Base-by-base conservation (phyloP, 352 stramenopile species). In the Thraustochytrium sp. region DNA sequence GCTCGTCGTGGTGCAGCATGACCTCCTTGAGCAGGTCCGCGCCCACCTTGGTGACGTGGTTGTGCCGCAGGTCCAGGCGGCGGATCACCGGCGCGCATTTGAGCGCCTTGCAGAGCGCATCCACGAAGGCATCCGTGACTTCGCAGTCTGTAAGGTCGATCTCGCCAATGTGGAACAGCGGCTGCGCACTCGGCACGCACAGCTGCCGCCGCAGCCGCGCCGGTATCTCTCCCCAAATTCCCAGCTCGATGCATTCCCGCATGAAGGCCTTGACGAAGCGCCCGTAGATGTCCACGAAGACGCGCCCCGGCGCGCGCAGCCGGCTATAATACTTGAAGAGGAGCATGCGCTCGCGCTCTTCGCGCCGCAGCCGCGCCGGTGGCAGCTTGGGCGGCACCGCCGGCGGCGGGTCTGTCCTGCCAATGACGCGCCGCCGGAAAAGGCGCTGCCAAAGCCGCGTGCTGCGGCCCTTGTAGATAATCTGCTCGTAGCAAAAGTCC, bases 101-200 rank as follows among this genome's bases (percentile, higher is more conserved):
- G 21, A 84, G 36, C 4, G 75, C 75, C 26, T 23, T 80, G 29
- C 61, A 76, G 13, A 84, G 36, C 21, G 75, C 75, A 16, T 83
- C 36, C 8, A 84, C 44, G 2, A 31, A 16, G 21, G 29, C 37
- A 63, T 84, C 75, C 3, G 54, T 75, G 16, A 84, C 26, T 8
- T 84, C 75, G 75, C 55, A 80, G 13, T 84, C 61, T 11, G 59
- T 37, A 21, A 84, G 49, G 26, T 84, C 75, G n/a, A 84, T 75
- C 37, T 83, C 75, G 34, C 75, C 75, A 75, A 80, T 53, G n/a
- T 80, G 68, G 23, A 72, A 80, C 42, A 80, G 51, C 42, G 68
- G 68, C 68, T 80, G 68, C 37, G 68, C 34, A 31, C 18, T 53
- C 18, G 68, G 68, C 37, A 80, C 68, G 18, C 31, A 55, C 23